Evolutionary conservation across 2,329 filamentous ascomycete genomes (phyloP).

Genomic region (Microdochium bolleyi): DNA sequence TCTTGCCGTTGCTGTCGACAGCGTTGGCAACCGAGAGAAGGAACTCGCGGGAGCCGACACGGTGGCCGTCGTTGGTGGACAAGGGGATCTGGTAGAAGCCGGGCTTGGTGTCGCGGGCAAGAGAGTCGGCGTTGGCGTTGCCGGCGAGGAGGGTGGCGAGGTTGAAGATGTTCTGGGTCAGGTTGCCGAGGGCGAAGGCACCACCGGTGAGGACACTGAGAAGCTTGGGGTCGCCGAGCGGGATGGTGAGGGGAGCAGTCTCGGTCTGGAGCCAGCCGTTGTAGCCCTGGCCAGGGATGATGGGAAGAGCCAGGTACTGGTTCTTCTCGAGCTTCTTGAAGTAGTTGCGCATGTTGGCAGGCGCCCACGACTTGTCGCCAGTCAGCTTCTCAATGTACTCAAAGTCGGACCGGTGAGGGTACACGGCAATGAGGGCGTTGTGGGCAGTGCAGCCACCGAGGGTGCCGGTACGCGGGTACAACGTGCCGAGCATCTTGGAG

Average conservation of each 20-base stretch:
- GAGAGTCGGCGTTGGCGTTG: conserved; percentile 41
- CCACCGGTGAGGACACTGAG: conserved; percentile 42
- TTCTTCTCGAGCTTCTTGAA: conserved; percentile 45
- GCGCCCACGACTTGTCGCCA: conserved; percentile 45
- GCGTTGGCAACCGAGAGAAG: conserved; percentile 41
- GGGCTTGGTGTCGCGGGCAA: conserved; percentile 33
- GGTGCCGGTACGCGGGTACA: conserved; percentile 50
- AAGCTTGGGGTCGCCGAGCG: conserved; percentile 43
- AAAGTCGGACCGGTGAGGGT: conserved; percentile 45
- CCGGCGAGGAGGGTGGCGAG: conserved; percentile 33
- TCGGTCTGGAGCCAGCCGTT: conserved; percentile 48
- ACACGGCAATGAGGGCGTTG: conserved; percentile 44
- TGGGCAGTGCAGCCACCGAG: conserved; percentile 51
- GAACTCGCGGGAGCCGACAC: conserved; percentile 48
- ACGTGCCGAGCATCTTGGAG: conserved; percentile 40
- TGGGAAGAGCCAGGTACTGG: conserved; percentile 48
- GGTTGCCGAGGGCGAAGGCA: conserved; percentile 40
- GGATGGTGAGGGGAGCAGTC: conserved; percentile 39
- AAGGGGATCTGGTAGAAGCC: conserved; percentile 52
- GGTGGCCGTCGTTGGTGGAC: conserved; percentile 38
- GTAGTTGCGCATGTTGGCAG: conserved; percentile 50
- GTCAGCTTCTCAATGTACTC: conserved; percentile 43
- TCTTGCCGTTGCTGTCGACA: conserved; percentile 37
- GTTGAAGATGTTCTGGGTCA: conserved; percentile 19
- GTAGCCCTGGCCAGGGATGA: conserved; percentile 50